phyloP scores from a whole-genome alignment of 495 filamentous ascomycete genomes.

The Melanomma pulvis-pyrius region DNA sequence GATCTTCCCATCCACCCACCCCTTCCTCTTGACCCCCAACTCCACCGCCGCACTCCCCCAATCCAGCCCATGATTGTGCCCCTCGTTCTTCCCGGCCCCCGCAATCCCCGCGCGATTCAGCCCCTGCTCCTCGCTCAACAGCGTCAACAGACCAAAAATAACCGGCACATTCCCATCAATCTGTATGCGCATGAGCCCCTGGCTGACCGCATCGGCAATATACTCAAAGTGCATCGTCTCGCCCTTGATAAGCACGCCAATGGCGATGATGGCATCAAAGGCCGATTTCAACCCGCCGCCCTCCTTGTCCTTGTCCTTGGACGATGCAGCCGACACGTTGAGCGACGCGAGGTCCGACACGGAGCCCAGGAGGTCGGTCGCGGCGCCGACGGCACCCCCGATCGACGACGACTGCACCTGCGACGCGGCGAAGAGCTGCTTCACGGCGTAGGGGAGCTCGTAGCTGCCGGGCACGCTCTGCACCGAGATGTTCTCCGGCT shows the following conservation, averaged over 20 bases:
- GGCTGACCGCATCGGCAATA: constrained; percentile 85
- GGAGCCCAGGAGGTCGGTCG: constrained; percentile 69
- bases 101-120: constrained; percentile 77
- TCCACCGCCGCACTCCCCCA: constrained; percentile 68
- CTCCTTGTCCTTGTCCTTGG: background rate
- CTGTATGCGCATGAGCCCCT: constrained; percentile 92
- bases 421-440: constrained; percentile 84
- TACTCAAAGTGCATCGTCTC: constrained; percentile 99
- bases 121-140: constrained; percentile 86
- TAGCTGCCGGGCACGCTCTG: constrained; percentile 92
- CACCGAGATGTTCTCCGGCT: constrained; percentile 81
- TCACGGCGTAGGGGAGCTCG: constrained; percentile 86
- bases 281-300: constrained; percentile 53
- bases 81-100: constrained; percentile 50
- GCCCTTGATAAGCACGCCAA: constrained; percentile 96
- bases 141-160: constrained; percentile 89
- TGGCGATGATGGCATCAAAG: constrained; percentile 92
- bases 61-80: constrained; percentile 48
- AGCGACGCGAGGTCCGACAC: constrained; percentile 75
- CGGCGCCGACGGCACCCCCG: constrained; percentile 59
- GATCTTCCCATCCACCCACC: constrained; percentile 68
- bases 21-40: constrained; percentile 69
- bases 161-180: constrained; percentile 85
- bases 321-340: constrained; percentile 55
- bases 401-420: constrained; percentile 71